A percentile compares a stretch with the other conserved stretches of the same genome.
Evolutionary conservation across 306 rosid species (phyloP).

Genomic region (Cicer pinnatifidum): DNA sequence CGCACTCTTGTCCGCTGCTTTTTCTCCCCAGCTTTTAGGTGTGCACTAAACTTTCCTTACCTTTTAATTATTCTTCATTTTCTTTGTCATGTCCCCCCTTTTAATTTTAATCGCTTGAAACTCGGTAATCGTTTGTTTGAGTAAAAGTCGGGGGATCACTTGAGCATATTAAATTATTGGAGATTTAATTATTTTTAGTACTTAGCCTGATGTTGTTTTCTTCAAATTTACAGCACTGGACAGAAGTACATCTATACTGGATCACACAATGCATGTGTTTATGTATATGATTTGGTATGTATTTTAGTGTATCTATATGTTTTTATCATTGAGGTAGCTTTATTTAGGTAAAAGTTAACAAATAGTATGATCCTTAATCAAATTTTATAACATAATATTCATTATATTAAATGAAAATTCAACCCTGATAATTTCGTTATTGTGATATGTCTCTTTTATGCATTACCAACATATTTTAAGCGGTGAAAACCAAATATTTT

Average conservation of each 20-base stretch:
- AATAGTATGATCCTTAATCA: conserved; percentile 9
- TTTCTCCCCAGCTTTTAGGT: conserved; percentile 92
- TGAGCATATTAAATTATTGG: conserved; percentile 5
- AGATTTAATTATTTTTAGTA: conserved; percentile 23
- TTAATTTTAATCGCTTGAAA: conserved; percentile 25
- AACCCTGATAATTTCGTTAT: neutral
- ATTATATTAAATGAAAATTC: neutral
- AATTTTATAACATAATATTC: neutral
- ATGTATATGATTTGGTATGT: conserved; percentile 89
- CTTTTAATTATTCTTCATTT: conserved; percentile 9
- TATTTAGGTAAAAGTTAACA: conserved; percentile 16
- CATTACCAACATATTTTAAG: neutral
- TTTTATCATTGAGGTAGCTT: neutral
- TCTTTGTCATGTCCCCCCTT: conserved; percentile 19
- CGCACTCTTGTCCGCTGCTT: conserved; percentile 92
- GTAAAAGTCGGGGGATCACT: conserved; percentile 16
- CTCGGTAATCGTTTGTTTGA: conserved; percentile 1
- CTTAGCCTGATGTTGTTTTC: conserved; percentile 23
- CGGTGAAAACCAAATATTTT: neutral
- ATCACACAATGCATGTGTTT: conserved; percentile 80
- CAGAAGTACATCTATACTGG: conserved; percentile 97
- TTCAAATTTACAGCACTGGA: conserved; percentile 80
- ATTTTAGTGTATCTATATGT: conserved; percentile 3
- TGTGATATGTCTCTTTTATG: conserved; percentile 9
- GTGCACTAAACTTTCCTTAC: conserved; percentile 31